A percentile compares a stretch with the other conserved stretches of the same genome.
phyloP scores from a whole-genome alignment of 768 basidiomycete species.

The Albatrellus ellisii region DNA sequence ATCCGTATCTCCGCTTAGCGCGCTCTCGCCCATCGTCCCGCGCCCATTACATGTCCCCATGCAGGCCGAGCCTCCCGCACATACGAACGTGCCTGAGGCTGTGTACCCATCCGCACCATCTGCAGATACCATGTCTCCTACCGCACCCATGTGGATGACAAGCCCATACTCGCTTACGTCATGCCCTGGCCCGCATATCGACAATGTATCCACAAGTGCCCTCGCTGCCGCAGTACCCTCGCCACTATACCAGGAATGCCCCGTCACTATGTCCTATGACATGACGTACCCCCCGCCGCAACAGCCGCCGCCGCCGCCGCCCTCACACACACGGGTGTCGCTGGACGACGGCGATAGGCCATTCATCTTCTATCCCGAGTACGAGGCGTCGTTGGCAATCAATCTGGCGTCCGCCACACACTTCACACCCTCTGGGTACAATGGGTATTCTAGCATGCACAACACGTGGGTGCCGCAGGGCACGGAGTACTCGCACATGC shows the following conservation, averaged over 20 bases:
- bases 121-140: neutral
- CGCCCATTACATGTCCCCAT: too few relatives aligned
- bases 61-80: neutral
- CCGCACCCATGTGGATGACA: neutral
- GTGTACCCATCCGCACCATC: slow-evolving; percentile 4
- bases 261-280: slow-evolving; percentile 3
- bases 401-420: too few relatives aligned
- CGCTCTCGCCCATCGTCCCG: neutral
- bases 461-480: slow-evolving; percentile 6
- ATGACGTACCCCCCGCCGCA: slow-evolving; percentile 6
- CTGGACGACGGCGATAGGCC: slow-evolving; percentile 13
- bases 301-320: slow-evolving; percentile 1
- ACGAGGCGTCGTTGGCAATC: slow-evolving; percentile 7
- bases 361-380: slow-evolving; percentile 14
- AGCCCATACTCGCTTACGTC: neutral
- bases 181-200: slow-evolving; percentile 1
- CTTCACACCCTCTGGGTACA: too few relatives aligned
- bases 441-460: too few relatives aligned
- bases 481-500: slow-evolving; percentile 8
- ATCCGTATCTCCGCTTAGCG: slow-evolving; percentile 1
- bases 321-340: neutral
- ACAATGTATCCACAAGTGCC: neutral
- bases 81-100: neutral
- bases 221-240: slow-evolving; percentile 6
- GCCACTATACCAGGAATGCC: slow-evolving; percentile 2